Base-by-base conservation (phyloP, 148 eudicot species). In the Cornus florida region DNA sequence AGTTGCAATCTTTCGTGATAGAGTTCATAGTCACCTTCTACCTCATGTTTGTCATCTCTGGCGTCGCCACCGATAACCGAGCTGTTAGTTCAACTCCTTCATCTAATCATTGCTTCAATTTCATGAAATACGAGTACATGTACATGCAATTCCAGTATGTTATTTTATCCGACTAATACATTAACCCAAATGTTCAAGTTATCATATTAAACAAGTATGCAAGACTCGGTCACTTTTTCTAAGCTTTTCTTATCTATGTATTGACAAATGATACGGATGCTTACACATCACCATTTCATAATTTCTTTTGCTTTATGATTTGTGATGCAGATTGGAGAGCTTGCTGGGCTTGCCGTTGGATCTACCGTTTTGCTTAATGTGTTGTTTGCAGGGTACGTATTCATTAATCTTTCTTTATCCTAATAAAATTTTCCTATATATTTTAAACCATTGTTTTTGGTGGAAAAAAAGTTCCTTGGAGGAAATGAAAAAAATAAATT, bases 31-130 rank as follows among this genome's bases (percentile, higher is more conserved):
- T 90, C 83, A 92, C 97, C 14, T 88, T 92, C 65, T 90, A 82
- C 75, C 97, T 92, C 81, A 90, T 92, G 97, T 92, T 92, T 65
- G 92, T 92, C 80, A 86, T 90, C 7, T 88, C 90, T 14, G 88
- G 87, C 2, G 91, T 92, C 3, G 90, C 92, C 81, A 89, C 97
- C 0, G 97, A 92, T 72, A 86, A 86, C 69, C 86, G 94, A 75
- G 97, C 94, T 46, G 97, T 92, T 31, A 80, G 88, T 92, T 46
- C 65, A 71, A 22, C 28, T 67, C 39, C 68, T 71, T 16, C 66
- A 17, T 28, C 38, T 43, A 38, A 2, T 71, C 2, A 22, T 56
- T 72, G 10, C 50, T n/a, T 72, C 17, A 48, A 13, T 2, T 14
- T 13, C 7, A 10, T 17, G 7, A 60, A 60, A 39, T 39, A 4